These are phyloP conservation scores for Wallacemonas sp. DNA, from an alignment of 208 protist genomes.

Conservation along the genomic window DNA sequence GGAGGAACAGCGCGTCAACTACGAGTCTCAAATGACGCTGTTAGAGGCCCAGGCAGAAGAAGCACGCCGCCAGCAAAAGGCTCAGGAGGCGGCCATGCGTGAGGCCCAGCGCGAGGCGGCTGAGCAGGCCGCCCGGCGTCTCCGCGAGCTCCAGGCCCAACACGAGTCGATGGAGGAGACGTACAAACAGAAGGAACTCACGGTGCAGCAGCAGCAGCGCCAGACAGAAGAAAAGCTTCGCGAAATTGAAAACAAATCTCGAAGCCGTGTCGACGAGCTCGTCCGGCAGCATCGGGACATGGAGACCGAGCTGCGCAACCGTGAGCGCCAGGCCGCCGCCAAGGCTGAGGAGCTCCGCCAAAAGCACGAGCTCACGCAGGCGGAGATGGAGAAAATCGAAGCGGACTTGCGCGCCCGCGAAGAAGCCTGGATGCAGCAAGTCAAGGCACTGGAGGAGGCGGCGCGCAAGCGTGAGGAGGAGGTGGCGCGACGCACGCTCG, in stretches of 20 bases:
- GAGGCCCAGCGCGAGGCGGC: slow-evolving; percentile 32
- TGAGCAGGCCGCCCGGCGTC: slow-evolving; percentile 27
- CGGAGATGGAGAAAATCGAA: slow-evolving; percentile 42
- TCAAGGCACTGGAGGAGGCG: slow-evolving; percentile 41
- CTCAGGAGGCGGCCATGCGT: slow-evolving; percentile 50
- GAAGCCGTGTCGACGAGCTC: slow-evolving; percentile 54
- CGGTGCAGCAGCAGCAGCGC: slow-evolving; percentile 41
- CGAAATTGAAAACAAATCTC: slow-evolving; percentile 38
- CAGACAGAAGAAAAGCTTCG: slow-evolving; percentile 50
- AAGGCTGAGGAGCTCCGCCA: slow-evolving; percentile 49
- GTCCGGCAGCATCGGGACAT: slow-evolving; percentile 49
- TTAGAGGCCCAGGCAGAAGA: slow-evolving; percentile 66
- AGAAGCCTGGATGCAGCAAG: slow-evolving; percentile 48
- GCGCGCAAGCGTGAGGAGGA: slow-evolving; percentile 45
- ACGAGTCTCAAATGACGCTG: slow-evolving; percentile 61
- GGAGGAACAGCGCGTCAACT: slow-evolving; percentile 60
- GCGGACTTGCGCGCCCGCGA: slow-evolving; percentile 31
- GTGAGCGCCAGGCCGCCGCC: slow-evolving; percentile 34
- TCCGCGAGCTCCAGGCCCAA: slow-evolving; percentile 61
- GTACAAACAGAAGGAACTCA: slow-evolving; percentile 45
- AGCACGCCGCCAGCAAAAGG: slow-evolving; percentile 39
- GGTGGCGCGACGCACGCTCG: slow-evolving; percentile 28
- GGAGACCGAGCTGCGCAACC: slow-evolving; percentile 44
- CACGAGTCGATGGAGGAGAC: slow-evolving; percentile 37
- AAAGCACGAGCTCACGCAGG: slow-evolving; percentile 34